Evolutionary conservation across 2,329 filamentous ascomycete genomes (phyloP).

Genomic region (Diaporthe vaccinii): DNA sequence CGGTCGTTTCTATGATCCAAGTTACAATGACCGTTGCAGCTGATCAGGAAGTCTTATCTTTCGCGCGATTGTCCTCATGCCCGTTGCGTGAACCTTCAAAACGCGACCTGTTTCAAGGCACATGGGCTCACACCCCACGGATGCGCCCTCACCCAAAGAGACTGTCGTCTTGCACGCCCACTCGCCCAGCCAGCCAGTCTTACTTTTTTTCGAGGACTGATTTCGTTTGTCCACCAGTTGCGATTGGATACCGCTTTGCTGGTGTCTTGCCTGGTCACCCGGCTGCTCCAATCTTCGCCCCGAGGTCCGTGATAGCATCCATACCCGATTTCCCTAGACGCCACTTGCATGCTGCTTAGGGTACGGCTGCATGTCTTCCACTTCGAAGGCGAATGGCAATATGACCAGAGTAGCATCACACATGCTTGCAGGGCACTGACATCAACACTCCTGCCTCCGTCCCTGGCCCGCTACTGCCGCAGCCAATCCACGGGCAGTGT

Average conservation of each 20-base stretch:
- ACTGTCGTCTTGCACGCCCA: not conserved
- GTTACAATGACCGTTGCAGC: too few species aligned
- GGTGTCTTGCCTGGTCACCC: not conserved
- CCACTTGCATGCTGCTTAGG: not conserved
- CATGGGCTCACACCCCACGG: conserved; percentile 14
- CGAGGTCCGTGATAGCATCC: not conserved
- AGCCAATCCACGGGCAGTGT: not conserved
- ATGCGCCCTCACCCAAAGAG: not conserved
- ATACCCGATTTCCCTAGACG: not conserved
- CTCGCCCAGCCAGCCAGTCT: not conserved
- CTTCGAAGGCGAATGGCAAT: too few species aligned
- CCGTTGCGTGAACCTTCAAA: conserved; percentile 28
- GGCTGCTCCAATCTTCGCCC: not conserved
- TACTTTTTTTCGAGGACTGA: not conserved
- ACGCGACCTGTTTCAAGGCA: conserved; percentile 35
- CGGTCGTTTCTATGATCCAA: not conserved
- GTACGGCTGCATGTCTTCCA: not conserved
- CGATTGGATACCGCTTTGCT: not conserved
- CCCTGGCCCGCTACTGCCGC: not conserved
- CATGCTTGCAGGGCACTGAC: not conserved
- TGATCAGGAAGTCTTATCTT: not conserved
- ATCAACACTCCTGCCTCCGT: not conserved
- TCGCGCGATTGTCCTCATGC: not conserved
- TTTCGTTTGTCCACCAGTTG: not conserved
- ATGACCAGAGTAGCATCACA: not conserved